Percentiles rank a stretch among this genome's conserved stretches.
phyloP scores from a whole-genome alignment of 306 rosid species.

The Elaeagnus macrophylla region DNA sequence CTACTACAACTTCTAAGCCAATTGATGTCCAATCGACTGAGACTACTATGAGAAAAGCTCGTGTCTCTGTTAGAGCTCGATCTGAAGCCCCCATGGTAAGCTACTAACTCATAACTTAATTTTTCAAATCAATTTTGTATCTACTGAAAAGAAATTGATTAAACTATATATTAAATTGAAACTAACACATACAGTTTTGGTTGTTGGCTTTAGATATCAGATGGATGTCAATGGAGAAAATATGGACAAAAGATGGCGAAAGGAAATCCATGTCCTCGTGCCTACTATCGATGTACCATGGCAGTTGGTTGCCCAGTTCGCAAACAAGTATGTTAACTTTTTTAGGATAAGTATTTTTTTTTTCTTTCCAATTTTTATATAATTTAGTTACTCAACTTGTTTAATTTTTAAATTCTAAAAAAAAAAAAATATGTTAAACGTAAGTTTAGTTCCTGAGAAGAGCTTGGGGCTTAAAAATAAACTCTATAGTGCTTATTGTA shows the following conservation, averaged over 20 bases:
- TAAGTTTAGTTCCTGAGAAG: no score
- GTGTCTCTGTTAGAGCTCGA: slow-evolving; percentile 92
- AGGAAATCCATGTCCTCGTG: slow-evolving; percentile 97
- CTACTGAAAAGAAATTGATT: no score
- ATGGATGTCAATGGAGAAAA: slow-evolving; percentile 97
- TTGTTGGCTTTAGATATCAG: slow-evolving; percentile 46
- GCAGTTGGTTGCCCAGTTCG: slow-evolving; percentile 95
- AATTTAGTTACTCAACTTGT: no score
- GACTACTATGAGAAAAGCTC: slow-evolving; percentile 95
- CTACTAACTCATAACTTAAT: neutral
- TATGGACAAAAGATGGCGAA: slow-evolving; percentile 97
- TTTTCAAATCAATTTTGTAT: neutral
- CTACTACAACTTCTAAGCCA: slow-evolving; percentile 14
- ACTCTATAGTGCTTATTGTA: no score
- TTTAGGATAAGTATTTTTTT: no score
- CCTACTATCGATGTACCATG: slow-evolving; percentile 94
- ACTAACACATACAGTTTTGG: neutral
- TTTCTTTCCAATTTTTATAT: no score
- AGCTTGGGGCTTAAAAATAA: no score
- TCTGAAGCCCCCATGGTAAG: slow-evolving; percentile 93
- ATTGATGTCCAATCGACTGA: slow-evolving; percentile 54
- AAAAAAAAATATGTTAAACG: no score
- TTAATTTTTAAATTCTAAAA: no score
- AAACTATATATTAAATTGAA: neutral
- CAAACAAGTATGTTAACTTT: slow-evolving; percentile 59